These are phyloP conservation scores for Castanea mollissima DNA, from an alignment of 306 rosid genomes.

Conservation along the genomic window DNA sequence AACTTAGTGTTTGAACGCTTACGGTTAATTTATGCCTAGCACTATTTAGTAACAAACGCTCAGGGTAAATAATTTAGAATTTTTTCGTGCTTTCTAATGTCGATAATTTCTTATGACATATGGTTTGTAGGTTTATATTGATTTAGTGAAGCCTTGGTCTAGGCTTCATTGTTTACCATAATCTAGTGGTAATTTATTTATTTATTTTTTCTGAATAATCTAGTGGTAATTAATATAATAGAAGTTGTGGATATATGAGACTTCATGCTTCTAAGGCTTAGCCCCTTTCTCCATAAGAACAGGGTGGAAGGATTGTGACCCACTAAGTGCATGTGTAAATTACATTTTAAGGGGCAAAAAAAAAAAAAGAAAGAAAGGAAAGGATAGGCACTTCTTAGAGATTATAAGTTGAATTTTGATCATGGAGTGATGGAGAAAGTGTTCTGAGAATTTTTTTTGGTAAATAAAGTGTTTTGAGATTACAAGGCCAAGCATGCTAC, in stretches of 20 bases:
- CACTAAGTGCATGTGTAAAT: neutral
- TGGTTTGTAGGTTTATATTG: neutral
- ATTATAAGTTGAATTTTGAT: constrained; percentile 3
- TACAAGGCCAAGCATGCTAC: neutral
- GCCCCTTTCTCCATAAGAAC: neutral
- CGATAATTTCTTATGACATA: neutral
- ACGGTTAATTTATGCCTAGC: neutral
- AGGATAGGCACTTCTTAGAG: neutral
- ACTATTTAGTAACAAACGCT: neutral
- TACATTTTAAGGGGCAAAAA: neutral
- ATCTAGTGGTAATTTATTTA: neutral
- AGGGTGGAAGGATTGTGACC: neutral
- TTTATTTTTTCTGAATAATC: too few species aligned
- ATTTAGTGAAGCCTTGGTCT: neutral
- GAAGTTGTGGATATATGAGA: neutral
- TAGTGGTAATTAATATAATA: too few species aligned
- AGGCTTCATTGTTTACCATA: neutral
- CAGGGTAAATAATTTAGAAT: neutral
- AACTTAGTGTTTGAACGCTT: neutral
- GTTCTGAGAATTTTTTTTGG: neutral
- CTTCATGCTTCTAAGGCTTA: neutral
- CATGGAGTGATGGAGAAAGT: neutral
- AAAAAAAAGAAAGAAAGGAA: neutral
- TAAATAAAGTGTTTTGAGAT: neutral
- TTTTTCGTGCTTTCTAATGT: neutral